Conservation (phyloP, 345 rosid species). For the Eucalyptus curtisii region DNA sequence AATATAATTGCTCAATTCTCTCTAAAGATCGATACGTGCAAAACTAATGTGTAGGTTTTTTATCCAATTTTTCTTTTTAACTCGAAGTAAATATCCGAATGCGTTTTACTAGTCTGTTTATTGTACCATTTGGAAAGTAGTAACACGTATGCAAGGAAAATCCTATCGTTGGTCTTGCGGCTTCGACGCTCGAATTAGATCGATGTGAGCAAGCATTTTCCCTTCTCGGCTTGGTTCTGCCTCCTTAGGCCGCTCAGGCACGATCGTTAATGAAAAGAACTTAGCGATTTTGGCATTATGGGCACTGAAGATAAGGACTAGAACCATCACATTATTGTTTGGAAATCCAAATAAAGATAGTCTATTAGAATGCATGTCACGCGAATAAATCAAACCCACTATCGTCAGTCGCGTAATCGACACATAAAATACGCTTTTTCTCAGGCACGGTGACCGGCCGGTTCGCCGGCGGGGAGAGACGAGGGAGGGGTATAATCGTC, state of each 20-base stretch:
- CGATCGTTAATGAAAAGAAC: rapidly evolving
- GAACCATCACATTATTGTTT: background rate
- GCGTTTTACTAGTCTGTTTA: background rate
- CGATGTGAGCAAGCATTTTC: background rate
- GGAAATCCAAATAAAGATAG: background rate
- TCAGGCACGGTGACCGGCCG: background rate
- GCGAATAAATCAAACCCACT: background rate
- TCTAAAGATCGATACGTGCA: background rate
- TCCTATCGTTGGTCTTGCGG: background rate
- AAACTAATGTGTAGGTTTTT: background rate
- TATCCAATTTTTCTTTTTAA: background rate
- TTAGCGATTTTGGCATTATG: background rate
- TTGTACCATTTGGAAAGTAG: background rate
- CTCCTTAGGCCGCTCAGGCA: background rate
- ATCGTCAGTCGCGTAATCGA: rapidly evolving
- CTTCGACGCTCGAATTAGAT: background rate
- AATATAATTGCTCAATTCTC: background rate
- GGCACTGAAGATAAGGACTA: background rate
- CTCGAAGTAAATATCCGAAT: background rate
- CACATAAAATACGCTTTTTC: background rate
- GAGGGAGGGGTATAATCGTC: background rate
- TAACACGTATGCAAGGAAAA: background rate
- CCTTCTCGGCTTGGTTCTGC: background rate
- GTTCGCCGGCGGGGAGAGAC: background rate
- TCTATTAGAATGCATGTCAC: background rate